Base-by-base conservation (phyloP, 805 yeast genomes). In the Kodamaea nitidulidarum region DNA sequence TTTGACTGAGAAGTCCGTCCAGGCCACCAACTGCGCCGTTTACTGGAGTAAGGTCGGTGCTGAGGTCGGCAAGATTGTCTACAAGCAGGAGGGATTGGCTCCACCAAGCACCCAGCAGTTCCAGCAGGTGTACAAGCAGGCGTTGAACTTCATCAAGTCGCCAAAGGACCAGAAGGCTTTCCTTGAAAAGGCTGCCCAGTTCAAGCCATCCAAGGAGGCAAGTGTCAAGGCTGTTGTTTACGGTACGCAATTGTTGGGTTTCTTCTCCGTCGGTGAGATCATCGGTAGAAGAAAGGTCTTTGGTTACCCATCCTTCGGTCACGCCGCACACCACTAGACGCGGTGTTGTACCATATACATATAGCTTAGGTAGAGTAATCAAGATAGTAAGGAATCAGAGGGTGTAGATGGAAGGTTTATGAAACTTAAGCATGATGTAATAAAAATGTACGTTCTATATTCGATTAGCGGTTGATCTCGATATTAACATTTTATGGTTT, bases 251-350 rank as follows among this genome's bases (percentile, higher is more conserved):
- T 68, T 91, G 40, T 71, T 86, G 50, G 98, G 97, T 48, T 76
- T 90, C 62, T 93, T 88, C 69, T 80, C 97, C 18, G 74, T 91
- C 34, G 98, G 98, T 61, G 98, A 93, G 76, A 80, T 90, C 52
- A 75, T 93, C 58, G 98, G 98, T 59, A 88, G 98, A 76, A 84
- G 98, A 75, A 80, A 85, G 57, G 54, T 93, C 45, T 85, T 88
- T 58, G 96, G 97, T 52, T 91, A 93, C 75, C 85, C 86, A 58
- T 56, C 73, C 12, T 73, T 65, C 51, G 80, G 78, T 46, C 78
- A 75, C 61, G 25, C 37, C 25, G 41, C 26, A 15, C 63, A 47
- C 55, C 64, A 43, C 32, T 46, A 44, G 35, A 43, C n/a, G n/a
- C n/a, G 24, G 24, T 21, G 7, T 9, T 21, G 24, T 21, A 21